Conservation (phyloP, 2,329 filamentous ascomycete genomes). For the Colletotrichum truncatum region DNA sequence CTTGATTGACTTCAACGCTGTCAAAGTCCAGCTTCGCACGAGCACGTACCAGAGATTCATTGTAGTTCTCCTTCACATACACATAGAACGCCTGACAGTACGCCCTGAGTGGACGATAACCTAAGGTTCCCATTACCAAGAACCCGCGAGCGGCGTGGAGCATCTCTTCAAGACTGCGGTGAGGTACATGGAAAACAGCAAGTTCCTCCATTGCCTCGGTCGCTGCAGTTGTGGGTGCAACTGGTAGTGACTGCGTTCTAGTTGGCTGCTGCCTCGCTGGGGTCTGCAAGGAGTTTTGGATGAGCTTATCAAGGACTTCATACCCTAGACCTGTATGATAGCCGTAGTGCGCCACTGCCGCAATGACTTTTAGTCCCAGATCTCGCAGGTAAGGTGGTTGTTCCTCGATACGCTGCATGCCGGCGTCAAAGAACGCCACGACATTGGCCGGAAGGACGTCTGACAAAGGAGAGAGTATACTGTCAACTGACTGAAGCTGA, state of each 20-base stretch:
- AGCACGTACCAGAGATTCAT: not conserved
- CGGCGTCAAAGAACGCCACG: not conserved
- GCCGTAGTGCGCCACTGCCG: conserved; percentile 9
- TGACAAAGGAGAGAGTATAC: not conserved
- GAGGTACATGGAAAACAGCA: not conserved
- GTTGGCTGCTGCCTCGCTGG: not conserved
- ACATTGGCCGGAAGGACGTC: conserved; percentile 5
- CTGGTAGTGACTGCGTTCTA: not conserved
- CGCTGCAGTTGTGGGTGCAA: not conserved
- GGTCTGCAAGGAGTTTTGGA: not conserved
- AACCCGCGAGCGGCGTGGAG: not conserved
- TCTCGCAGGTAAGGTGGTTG: not conserved
- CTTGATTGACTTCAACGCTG: not conserved
- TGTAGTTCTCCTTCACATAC: not conserved
- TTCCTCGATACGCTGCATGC: not conserved
- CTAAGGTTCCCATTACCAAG: not conserved
- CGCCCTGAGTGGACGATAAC: not conserved
- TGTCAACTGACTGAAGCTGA: not conserved
- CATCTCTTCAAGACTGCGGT: conserved; percentile 20
- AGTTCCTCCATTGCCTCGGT: not conserved
- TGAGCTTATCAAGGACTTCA: not conserved
- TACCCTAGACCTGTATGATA: not conserved
- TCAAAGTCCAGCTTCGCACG: conserved; percentile 3
- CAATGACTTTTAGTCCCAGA: conserved; percentile 6
- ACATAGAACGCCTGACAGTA: not conserved